Evolutionary conservation across 768 basidiomycete genomes (phyloP), one percentile per base, ranked within the genome.

Genomic region (Leccinum ochraceum): DNA sequence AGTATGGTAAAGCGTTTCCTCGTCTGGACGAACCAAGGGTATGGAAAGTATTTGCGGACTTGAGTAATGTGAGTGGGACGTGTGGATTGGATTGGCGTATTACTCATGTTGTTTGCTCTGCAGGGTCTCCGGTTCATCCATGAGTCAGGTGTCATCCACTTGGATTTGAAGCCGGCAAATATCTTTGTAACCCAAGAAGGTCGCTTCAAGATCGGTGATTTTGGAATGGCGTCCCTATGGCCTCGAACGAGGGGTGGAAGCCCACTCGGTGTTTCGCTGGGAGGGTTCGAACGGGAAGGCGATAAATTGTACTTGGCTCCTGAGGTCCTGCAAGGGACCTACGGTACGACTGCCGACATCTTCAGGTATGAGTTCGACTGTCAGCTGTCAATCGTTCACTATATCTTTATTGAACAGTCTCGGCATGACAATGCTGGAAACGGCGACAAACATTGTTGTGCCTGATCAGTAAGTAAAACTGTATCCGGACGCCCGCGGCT

Each of bases 201-300:
- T 2, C 84, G 89, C 50, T 89, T 99, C 78, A 94, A 94, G 78
- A 94, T 99, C 72, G 96, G 96, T 8, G 97, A 99, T 74, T 98
- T 98, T 78, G 97, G 97, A 9, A 94, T 99, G 88, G 95, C 96
- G n/a, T 92, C 93, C 6, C 68, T 94, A 56, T 95, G 93, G 90
- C 94, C 94, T 1, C 80, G 94, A 42, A 77, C 79, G 0, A 67
- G 61, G 13, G 66, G 74, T 36, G 74, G 68, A 10, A 77, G 75
- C 54, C 74, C 72, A 8, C 67, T 77, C 56, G 83, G 80, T 8
- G 61, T 66, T 8, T 53, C 66, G 7, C 65, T 73, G 4, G 79
- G 78, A 14, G 73, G 74, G n/a, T 94, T 98, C 71, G 96, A 98
- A 75, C 84, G 97, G 16, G 97, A 99, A 74, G 97, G 97, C 6